Evolutionary conservation across 768 basidiomycete species (phyloP).

Genomic region (Phylloporus scabripes): DNA sequence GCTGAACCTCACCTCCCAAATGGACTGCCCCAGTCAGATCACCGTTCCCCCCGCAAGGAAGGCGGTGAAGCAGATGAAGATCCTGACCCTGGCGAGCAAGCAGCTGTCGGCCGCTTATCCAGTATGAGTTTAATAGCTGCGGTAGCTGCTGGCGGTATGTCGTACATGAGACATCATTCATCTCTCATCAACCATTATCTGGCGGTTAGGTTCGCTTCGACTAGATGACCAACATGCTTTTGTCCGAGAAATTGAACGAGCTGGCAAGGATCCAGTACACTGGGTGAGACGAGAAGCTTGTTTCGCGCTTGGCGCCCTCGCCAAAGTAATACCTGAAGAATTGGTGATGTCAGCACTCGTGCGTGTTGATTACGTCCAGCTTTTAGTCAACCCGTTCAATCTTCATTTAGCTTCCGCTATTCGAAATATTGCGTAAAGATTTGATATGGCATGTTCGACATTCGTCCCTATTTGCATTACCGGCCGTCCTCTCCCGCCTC

Average conservation of each 20-base stretch:
- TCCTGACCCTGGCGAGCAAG: conserved; percentile 53
- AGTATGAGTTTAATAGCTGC: conserved; percentile 94
- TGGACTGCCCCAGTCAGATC: conserved; percentile 15
- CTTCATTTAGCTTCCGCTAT: conserved; percentile 64
- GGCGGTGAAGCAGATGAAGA: conserved; percentile 36
- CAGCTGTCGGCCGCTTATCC: conserved; percentile 77
- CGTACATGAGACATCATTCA: conserved; percentile 6
- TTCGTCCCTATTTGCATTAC: conserved; percentile 80
- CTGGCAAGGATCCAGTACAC: conserved; percentile 57
- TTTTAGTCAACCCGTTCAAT: conserved; percentile 3
- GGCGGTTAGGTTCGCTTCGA: conserved; percentile 44
- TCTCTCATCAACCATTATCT: conserved; percentile 4
- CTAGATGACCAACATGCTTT: conserved; percentile 57
- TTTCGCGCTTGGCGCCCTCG: conserved; percentile 82
- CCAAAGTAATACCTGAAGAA: conserved; percentile 80
- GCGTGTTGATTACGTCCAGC: conserved; percentile 20
- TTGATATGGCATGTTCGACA: conserved; percentile 78
- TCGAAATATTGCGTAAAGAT: conserved; percentile 66
- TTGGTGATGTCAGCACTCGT: conserved; percentile 61
- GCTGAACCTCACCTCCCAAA: conserved; percentile 7
- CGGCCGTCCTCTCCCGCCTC: conserved; percentile 69
- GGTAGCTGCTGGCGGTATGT: conserved; percentile 70
- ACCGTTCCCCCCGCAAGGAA: conserved; percentile 12
- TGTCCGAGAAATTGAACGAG: conserved; percentile 68
- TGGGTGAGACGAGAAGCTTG: conserved; percentile 85